Percentiles rank a stretch among this genome's conserved stretches.
Conservation (phyloP, 768 basidiomycete species). For the Lactifluus hygrophoroides region DNA sequence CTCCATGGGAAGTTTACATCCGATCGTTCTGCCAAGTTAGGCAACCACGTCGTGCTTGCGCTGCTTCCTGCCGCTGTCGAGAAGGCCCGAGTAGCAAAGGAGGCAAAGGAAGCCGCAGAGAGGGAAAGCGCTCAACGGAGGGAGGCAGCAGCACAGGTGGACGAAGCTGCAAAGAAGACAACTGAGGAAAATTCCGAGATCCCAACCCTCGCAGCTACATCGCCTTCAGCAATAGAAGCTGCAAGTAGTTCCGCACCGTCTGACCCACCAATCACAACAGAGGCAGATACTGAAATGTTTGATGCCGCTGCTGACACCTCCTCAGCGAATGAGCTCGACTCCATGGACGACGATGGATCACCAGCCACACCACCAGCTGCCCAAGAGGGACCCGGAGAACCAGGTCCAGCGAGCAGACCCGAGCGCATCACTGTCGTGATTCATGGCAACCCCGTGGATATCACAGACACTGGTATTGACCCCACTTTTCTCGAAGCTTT, state of each 20-base stretch:
- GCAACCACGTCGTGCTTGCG: constrained; percentile 62
- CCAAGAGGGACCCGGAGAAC: constrained; percentile 20
- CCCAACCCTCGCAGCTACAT: constrained; percentile 14
- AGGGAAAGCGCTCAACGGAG: constrained; percentile 38
- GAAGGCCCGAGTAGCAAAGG: constrained; percentile 36
- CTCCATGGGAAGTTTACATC: constrained; percentile 66
- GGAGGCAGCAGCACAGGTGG: constrained; percentile 30
- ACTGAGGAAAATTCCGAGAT: constrained; percentile 27
- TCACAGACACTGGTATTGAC: constrained; percentile 98
- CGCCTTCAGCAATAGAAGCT: background rate
- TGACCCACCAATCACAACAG: constrained; percentile 27
- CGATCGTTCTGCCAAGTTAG: constrained; percentile 57
- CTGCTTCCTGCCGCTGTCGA: constrained; percentile 76
- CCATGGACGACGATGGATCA: constrained; percentile 4
- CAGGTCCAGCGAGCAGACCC: constrained; percentile 31
- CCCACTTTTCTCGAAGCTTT: constrained; percentile 96
- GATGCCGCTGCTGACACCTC: constrained; percentile 28
- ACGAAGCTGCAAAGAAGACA: constrained; percentile 29
- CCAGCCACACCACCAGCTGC: constrained; percentile 15
- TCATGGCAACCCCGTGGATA: constrained; percentile 89
- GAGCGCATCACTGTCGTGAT: constrained; percentile 83
- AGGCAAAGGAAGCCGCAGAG: constrained; percentile 44
- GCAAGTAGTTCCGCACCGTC: constrained; percentile 29
- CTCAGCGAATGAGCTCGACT: constrained; percentile 8
- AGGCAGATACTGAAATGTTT: constrained; percentile 44